These are phyloP conservation scores for Oenanthe sinensis DNA, from an alignment of 129 eudicot genomes.

Conservation along the genomic window DNA sequence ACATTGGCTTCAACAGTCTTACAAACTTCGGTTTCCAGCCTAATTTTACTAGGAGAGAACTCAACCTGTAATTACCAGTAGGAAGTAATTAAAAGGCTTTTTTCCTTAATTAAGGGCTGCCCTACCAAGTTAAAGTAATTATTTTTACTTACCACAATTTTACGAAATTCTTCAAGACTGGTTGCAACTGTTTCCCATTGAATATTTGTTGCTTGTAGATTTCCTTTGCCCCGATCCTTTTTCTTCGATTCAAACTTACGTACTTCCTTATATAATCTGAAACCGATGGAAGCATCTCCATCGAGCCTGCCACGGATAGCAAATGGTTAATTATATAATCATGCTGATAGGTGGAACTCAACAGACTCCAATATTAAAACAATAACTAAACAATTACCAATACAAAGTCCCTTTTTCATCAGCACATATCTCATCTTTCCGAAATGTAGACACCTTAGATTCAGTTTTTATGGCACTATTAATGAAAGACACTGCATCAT, in stretches of 20 bases:
- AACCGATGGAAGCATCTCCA: slow-evolving; percentile 53
- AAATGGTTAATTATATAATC: neutral
- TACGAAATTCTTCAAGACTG: slow-evolving; percentile 62
- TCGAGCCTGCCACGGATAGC: slow-evolving; percentile 51
- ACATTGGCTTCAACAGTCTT: slow-evolving; percentile 40
- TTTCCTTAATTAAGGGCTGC: neutral
- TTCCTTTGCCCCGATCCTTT: slow-evolving; percentile 20
- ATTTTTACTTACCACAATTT: slow-evolving; percentile 48
- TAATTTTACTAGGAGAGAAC: slow-evolving; percentile 45
- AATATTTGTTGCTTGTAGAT: slow-evolving; percentile 9
- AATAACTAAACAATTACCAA: slow-evolving; percentile 36
- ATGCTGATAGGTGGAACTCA: neutral
- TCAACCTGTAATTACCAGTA: slow-evolving; percentile 42
- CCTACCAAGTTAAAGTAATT: slow-evolving; percentile 11
- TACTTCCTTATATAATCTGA: slow-evolving; percentile 72
- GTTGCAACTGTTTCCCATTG: slow-evolving; percentile 89
- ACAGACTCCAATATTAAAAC: neutral
- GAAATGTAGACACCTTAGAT: slow-evolving; percentile 40
- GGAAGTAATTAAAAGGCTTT: neutral
- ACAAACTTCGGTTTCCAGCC: slow-evolving; percentile 53
- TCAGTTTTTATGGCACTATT: slow-evolving; percentile 47
- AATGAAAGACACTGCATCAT: slow-evolving; percentile 49
- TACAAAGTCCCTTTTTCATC: slow-evolving; percentile 60
- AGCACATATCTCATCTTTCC: slow-evolving; percentile 40
- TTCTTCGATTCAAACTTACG: slow-evolving; percentile 14